Evolutionary conservation across 1,139 yeast species (phyloP).

Genomic region (Geotrichum australiense): DNA sequence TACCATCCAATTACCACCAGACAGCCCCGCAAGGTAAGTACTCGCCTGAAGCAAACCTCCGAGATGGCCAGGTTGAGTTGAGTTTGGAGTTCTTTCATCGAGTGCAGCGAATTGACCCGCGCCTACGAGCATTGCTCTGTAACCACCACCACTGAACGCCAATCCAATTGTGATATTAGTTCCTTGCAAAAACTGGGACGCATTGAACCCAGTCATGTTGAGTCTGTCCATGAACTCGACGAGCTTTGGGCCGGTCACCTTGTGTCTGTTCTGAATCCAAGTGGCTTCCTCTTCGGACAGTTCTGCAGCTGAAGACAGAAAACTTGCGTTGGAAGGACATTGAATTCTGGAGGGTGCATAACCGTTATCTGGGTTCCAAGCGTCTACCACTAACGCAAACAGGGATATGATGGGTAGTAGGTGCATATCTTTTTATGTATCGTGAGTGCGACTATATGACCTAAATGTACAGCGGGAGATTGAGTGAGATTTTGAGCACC

Average conservation of each 20-base stretch:
- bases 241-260: conserved; percentile 47
- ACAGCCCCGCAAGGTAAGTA: conserved; percentile 75
- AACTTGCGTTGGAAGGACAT: conserved; percentile 23
- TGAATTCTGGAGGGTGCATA: conserved; percentile 27
- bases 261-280: conserved; percentile 39
- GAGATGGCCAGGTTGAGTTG: conserved; percentile 51
- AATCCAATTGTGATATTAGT: conserved; percentile 50
- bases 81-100: conserved; percentile 62
- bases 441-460: no score
- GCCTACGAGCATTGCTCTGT: conserved; percentile 84
- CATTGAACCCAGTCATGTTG: conserved; percentile 54
- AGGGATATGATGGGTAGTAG: no score
- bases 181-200: conserved; percentile 42
- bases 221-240: conserved; percentile 51
- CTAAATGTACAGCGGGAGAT: no score
- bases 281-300: conserved; percentile 23
- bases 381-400: conserved; percentile 5
- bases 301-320: conserved; percentile 22
- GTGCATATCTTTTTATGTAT: no score
- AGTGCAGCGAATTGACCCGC: conserved; percentile 80
- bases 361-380: conserved; percentile 16
- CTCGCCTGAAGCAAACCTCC: conserved; percentile 78
- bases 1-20: conserved; percentile 88
- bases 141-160: conserved; percentile 89
- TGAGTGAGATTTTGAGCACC: no score